Conservation (phyloP, 2,329 filamentous ascomycete genomes). For the Neofusicoccum sp. region DNA sequence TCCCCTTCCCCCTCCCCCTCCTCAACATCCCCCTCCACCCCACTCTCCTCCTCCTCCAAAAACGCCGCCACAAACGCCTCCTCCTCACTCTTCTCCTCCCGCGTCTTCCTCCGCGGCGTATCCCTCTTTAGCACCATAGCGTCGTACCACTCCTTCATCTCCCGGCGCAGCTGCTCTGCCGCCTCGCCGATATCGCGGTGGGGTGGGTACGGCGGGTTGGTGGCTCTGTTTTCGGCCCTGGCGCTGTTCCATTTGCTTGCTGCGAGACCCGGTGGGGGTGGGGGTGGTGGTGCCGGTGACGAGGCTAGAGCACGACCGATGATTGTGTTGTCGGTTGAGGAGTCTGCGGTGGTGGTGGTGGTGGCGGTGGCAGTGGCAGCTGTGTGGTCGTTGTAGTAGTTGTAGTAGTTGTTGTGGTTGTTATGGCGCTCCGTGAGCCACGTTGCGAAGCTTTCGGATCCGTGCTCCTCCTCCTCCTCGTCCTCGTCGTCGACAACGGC, state of each 20-base stretch:
- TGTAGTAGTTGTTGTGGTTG: not conserved
- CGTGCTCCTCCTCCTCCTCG: no score
- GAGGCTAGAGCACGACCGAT: no score
- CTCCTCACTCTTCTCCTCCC: constrained; percentile 1
- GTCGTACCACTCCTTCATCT: constrained; percentile 18
- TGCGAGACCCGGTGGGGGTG: not conserved
- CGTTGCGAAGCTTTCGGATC: not conserved
- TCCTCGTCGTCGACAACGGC: not conserved
- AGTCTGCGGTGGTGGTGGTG: not conserved
- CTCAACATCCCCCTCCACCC: not conserved
- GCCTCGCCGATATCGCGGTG: not conserved
- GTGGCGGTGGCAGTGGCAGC: no score
- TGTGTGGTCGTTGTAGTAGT: no score
- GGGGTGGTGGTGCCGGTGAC: no score
- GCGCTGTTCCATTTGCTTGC: not conserved
- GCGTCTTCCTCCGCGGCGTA: not conserved
- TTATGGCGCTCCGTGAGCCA: not conserved
- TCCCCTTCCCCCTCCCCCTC: not conserved
- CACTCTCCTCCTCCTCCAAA: not conserved
- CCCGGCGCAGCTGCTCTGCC: not conserved
- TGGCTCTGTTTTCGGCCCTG: not conserved
- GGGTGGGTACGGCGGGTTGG: not conserved
- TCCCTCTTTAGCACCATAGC: constrained; percentile 2
- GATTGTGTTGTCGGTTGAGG: not conserved
- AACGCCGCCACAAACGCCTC: not conserved